phyloP scores from a whole-genome alignment of 192 early-diverging fungal species.

The Coemansia sp. region DNA sequence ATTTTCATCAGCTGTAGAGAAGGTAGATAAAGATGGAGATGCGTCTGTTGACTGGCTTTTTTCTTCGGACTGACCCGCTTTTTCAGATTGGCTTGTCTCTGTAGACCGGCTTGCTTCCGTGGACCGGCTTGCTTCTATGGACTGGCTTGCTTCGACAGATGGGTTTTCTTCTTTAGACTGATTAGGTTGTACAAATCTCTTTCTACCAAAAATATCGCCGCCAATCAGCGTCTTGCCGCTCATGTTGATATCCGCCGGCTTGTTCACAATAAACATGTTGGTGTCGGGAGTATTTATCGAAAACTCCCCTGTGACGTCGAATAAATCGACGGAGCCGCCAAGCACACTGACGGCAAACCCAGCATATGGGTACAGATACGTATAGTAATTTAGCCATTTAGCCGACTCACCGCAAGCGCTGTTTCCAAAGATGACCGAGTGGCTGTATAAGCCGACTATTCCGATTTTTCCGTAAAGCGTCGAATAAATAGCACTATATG shows the following conservation, averaged over 20 bases:
- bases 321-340: neutral
- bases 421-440: conserved; percentile 8
- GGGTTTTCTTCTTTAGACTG: no score
- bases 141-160: no score
- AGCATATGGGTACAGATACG: neutral
- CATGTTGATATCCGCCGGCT: neutral
- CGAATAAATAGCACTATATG: conserved; percentile 2
- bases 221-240: neutral
- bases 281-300: neutral
- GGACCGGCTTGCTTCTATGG: no score
- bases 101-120: no score
- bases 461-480: neutral
- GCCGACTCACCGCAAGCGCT: neutral
- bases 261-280: neutral
- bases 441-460: neutral
- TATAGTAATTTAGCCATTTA: neutral
- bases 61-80: no score
- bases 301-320: neutral
- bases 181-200: neutral
- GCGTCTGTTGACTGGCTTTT: no score
- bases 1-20: no score
- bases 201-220: neutral
- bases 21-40: no score
- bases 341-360: conserved; percentile 3
- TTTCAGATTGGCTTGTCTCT: no score